Evolutionary conservation across 805 yeast genomes (phyloP).

Genomic region (Pichia deserticola): DNA sequence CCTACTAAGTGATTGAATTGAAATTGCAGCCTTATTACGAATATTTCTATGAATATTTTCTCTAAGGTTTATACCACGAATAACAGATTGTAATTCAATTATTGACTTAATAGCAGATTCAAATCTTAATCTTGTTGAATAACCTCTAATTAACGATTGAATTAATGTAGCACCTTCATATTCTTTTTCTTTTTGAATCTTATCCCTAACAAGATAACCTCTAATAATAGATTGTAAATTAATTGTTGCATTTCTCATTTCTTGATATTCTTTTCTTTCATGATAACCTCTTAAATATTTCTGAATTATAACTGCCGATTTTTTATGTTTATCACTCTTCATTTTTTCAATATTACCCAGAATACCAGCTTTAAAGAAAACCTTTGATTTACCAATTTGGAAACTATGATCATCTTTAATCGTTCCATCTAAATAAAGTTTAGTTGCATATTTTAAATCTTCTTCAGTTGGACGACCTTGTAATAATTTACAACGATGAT

Average conservation of each 20-base stretch:
- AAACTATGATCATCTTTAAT: constrained; percentile 63
- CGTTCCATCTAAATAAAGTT: constrained; percentile 55
- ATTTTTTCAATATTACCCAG: constrained; percentile 83
- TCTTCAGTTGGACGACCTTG: constrained; percentile 46
- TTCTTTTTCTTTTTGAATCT: constrained; percentile 49
- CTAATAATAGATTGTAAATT: constrained; percentile 54
- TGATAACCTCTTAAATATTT: constrained; percentile 63
- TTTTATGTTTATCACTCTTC: constrained; percentile 69
- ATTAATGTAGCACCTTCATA: constrained; percentile 56
- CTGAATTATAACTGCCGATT: constrained; percentile 79
- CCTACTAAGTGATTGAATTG: constrained; percentile 69
- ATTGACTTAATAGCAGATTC: constrained; percentile 31
- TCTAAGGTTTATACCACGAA: constrained; percentile 51
- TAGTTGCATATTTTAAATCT: constrained; percentile 56
- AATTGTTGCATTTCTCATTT: constrained; percentile 45
- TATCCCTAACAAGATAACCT: constrained; percentile 53
- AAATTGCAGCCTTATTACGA: constrained; percentile 55
- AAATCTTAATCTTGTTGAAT: constrained; percentile 36
- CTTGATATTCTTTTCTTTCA: constrained; percentile 55
- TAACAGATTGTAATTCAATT: constrained; percentile 37
- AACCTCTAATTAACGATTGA: constrained; percentile 62
- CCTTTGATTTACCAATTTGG: constrained; percentile 88
- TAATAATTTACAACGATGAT: constrained; percentile 57
- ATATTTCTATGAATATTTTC: constrained; percentile 40
- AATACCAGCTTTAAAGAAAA: constrained; percentile 95